Base-by-base conservation (phyloP, 2,329 filamentous ascomycete species). In the Blastomyces gilchristii region DNA sequence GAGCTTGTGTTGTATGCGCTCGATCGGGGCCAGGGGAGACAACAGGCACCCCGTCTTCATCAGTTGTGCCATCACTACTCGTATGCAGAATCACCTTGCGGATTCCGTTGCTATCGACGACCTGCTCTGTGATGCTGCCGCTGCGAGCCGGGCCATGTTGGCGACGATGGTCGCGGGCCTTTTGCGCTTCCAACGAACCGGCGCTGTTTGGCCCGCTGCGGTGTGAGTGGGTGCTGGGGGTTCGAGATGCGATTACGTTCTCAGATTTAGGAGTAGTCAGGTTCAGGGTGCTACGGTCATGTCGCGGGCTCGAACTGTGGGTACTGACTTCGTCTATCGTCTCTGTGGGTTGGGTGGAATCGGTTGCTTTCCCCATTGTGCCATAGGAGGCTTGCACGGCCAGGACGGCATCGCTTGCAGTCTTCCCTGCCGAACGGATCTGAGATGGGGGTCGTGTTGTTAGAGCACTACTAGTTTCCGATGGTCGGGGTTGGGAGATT, bases 121-220 rank as follows among this genome's bases (percentile, higher is more conserved):
- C 79, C 65, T 88, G 89, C 74, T 92, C 88, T 0, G 88, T 91
- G 68, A 92, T 90, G 71, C 87, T 90, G 37, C 89, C 89, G 68
- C 86, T 90, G 63, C 88, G 81, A 6, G 86, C 85, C 4, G 80
- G 78, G 9, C 82, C 79, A 43, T 77, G 67, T 75, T 69, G 67
- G 71, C 62, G 68, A 54, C 60, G 49, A 25, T 59, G 59, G 8
- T 69, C 67, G 71, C 11, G 58, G 62, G 25, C 66, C 58, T 58
- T 70, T 75, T n/a, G 58, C 67, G 68, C 64, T 18, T 43, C 52
- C 50, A 58, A 12, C 9, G 37, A 45, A 25, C 47, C 12, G 28
- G 28, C 31, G 34, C 58, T 50, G 53, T 45, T 11, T 34, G 39
- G 14, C 41, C 59, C 16, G 11, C 54, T 59, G 18, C 25, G 28